phyloP scores from a whole-genome alignment of 495 filamentous ascomycete genomes.

The Penicillium crystallinum region DNA sequence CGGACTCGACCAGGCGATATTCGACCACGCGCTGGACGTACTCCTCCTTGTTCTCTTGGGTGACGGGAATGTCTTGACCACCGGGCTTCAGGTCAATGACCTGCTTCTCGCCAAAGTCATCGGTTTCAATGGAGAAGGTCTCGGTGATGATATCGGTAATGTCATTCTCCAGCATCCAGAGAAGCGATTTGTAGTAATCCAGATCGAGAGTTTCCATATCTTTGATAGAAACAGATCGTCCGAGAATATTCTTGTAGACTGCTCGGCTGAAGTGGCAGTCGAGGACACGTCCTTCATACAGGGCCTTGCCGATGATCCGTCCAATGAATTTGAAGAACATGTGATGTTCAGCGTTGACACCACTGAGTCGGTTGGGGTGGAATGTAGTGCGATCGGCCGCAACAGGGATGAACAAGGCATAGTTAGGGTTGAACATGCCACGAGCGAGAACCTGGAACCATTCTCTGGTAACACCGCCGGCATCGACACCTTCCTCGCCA shows the following conservation, averaged over 20 bases:
- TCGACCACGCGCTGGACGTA: constrained; percentile 94
- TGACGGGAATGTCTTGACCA: constrained; percentile 87
- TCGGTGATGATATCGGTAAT: constrained; percentile 99
- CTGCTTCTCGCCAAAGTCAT: constrained; percentile 84
- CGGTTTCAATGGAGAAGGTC: constrained; percentile 88
- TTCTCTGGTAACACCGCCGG: constrained; percentile 94
- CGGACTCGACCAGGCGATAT: constrained; percentile 82
- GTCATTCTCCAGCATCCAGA: constrained; percentile 98
- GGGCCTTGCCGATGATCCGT: constrained; percentile 94
- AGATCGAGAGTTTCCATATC: constrained; percentile 99
- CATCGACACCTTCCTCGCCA: constrained; percentile 96
- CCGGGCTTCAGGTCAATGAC: constrained; percentile 82
- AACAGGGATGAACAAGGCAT: constrained; percentile 92
- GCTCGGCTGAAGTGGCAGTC: constrained; percentile 99
- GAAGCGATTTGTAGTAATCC: constrained; percentile 97
- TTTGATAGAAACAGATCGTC: constrained; percentile 92
- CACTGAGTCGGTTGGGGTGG: constrained; percentile 91
- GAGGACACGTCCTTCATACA: constrained; percentile 92
- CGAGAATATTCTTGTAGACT: constrained; percentile 95
- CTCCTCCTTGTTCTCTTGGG: constrained; percentile 97
- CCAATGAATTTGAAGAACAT: constrained; percentile 99
- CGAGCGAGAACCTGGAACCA: constrained; percentile 98
- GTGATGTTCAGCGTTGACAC: constrained; percentile 90
- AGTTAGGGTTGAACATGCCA: constrained; percentile 99
- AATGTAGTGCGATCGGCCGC: constrained; percentile 98